Percentiles rank a stretch among this genome's conserved stretches.
Conservation (phyloP, 352 stramenopile genomes). For the Aphanomyces euteiches region DNA sequence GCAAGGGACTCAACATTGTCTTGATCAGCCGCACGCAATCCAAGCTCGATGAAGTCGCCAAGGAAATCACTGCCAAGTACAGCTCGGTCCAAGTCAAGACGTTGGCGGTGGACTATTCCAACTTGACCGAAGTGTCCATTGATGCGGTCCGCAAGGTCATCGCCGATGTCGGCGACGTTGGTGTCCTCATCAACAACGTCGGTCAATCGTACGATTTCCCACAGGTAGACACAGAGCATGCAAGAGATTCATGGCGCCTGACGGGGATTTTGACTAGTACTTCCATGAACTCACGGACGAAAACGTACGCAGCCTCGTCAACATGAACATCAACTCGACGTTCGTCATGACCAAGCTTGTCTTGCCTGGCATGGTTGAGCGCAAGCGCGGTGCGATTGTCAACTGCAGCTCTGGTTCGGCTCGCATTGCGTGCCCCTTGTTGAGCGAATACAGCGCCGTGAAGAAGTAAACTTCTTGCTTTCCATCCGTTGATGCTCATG, state of each 20-base stretch:
- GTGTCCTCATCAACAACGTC: conserved; percentile 99
- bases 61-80: conserved; percentile 94
- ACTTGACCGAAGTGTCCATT: conserved; percentile 76
- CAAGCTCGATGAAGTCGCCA: conserved; percentile 90
- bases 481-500: neutral
- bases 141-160: conserved; percentile 53
- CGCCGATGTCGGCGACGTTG: conserved; percentile 88
- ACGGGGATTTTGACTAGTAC: conserved; percentile 49
- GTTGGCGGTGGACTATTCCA: conserved; percentile 93
- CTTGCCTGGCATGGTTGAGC: conserved; percentile 90
- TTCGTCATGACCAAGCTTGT: conserved; percentile 85
- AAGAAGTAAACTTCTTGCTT: conserved; percentile 85
- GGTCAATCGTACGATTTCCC: conserved; percentile 98
- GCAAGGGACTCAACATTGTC: conserved; percentile 96
- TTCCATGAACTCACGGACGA: conserved; percentile 96
- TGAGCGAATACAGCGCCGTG: conserved; percentile 95
- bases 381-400: conserved; percentile 94
- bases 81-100: conserved; percentile 81
- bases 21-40: conserved; percentile 97
- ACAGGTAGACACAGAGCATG: conserved; percentile 38
- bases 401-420: conserved; percentile 97
- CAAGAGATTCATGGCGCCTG: no score
- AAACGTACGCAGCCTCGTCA: conserved; percentile 90
- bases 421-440: conserved; percentile 92
- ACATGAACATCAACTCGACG: conserved; percentile 74